Conservation (phyloP, 129 eudicot species). For the Flaveria brownii region DNA sequence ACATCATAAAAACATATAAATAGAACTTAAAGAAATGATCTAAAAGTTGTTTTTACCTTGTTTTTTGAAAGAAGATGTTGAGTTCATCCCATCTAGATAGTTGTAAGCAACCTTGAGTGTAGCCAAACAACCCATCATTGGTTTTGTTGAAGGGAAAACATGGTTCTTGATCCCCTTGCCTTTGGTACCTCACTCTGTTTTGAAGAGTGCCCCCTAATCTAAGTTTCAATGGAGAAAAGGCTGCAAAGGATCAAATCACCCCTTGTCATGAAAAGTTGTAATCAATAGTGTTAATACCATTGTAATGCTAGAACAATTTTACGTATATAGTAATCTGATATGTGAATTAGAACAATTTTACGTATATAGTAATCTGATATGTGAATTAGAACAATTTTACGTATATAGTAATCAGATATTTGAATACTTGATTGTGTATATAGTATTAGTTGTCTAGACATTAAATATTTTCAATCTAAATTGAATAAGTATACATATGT, state of each 20-base stretch:
- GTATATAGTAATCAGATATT: too few relatives aligned
- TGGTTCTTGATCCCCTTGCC: slow-evolving; percentile 36
- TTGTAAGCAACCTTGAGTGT: slow-evolving; percentile 71
- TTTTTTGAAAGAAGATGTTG: slow-evolving; percentile 55
- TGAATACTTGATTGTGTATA: too few relatives aligned
- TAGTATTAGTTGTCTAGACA: too few relatives aligned
- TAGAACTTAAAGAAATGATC: not conserved
- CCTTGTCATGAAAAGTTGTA: not conserved
- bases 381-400: too few relatives aligned
- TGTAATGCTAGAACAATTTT: too few relatives aligned
- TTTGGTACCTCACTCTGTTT: slow-evolving; percentile 69
- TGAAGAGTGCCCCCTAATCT: slow-evolving; percentile 96
- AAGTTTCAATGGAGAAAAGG: slow-evolving; percentile 83
- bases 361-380: too few relatives aligned
- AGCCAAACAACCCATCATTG: slow-evolving; percentile 50
- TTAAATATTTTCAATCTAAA: too few relatives aligned
- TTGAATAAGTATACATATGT: too few relatives aligned
- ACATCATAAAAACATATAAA: slow-evolving; percentile 26
- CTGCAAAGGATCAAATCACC: slow-evolving; percentile 45
- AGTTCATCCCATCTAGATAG: slow-evolving; percentile 87
- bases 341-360: too few relatives aligned
- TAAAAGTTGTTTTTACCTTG: slow-evolving; percentile 51
- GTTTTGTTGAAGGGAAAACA: slow-evolving; percentile 48
- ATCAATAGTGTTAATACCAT: too few relatives aligned
- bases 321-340: too few relatives aligned